Base-by-base conservation (phyloP, 768 basidiomycete genomes). In the Albatrellus ellisii region DNA sequence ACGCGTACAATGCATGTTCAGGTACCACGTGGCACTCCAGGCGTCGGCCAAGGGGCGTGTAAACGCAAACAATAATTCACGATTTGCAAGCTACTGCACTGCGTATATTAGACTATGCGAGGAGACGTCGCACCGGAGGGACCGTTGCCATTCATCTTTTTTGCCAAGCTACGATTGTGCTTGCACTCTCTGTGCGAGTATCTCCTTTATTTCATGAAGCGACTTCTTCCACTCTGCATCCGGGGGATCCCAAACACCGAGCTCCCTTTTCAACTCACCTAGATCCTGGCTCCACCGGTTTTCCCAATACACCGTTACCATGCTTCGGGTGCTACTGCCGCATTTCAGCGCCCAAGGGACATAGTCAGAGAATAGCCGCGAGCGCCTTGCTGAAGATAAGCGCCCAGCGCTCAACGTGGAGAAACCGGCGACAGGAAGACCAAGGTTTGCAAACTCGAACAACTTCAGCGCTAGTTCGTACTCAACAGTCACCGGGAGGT, bases 241-340 rank as follows among this genome's bases (percentile, higher is more conserved):
- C 8, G 91, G 89, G 10, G 89, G 81, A 50, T 87, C 79, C 74
- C 75, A 79, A 12, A 94, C 71, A 7, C 91, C 86, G 17, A 95
- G 65, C 55, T 95, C 89, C 47, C 63, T 69, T 63, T 88, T 81
- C 63, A 99, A 68, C 37, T 89, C 86, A 1, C 74, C 76, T 1
- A 94, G 59, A 46, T 83, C 69, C 60, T 87, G 78, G 39, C 75
- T 75, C 94, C 92, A 98, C 41, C 91, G 65, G 59, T 89, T 71
- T 61, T 98, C 95, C 94, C 95, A 98, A 54, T 92, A 92, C 1
- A 98, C 80, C 1, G 82, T 82, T 40, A 97, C 83, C 46, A 98
- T 59, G 54, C 79, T 83, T 52, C 66, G 68, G 1, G 83, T 75
- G 46, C 66, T 73, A 21, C 77, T 70, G 1, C 92, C 95, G 45